Evolutionary conservation across 2,329 filamentous ascomycete species (phyloP).

Genomic region (Aspergillus fischeri): DNA sequence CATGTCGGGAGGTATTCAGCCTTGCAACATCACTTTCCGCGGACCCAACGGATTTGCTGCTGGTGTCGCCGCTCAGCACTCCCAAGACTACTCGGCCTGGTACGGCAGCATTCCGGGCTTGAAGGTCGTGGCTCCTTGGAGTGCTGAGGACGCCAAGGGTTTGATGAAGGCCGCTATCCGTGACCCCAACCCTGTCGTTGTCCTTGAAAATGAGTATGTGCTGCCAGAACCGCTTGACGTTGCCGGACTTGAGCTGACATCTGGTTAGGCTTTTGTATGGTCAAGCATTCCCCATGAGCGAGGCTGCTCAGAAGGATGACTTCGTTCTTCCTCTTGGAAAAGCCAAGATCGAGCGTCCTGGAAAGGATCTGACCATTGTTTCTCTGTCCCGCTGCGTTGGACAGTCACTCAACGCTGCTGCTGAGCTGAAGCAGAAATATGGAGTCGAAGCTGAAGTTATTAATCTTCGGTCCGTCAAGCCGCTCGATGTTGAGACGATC

Average conservation of each 20-base stretch:
- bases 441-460: slow-evolving; percentile 94
- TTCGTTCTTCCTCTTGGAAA: slow-evolving; percentile 98
- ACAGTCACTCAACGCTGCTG: slow-evolving; percentile 81
- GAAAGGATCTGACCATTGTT: slow-evolving; percentile 95
- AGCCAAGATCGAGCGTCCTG: slow-evolving; percentile 95
- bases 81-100: slow-evolving; percentile 97
- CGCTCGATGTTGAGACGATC: slow-evolving; percentile 90
- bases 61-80: slow-evolving; percentile 96
- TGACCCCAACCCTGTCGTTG: slow-evolving; percentile 93
- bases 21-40: slow-evolving; percentile 99
- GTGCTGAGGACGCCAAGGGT: slow-evolving; percentile 96
- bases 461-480: slow-evolving; percentile 97
- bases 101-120: slow-evolving; percentile 96
- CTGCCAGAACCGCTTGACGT: not conserved
- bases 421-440: slow-evolving; percentile 92
- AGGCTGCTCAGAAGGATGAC: slow-evolving; percentile 90
- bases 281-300: slow-evolving; percentile 93
- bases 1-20: slow-evolving; percentile 99
- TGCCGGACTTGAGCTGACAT: slow-evolving; percentile 21
- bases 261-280: slow-evolving; percentile 72
- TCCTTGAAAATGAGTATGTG: slow-evolving; percentile 76
- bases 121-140: slow-evolving; percentile 96
- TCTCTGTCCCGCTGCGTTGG: slow-evolving; percentile 93
- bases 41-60: slow-evolving; percentile 97
- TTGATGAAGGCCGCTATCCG: slow-evolving; percentile 96